Conservation (phyloP, 306 rosid species). For the Cucurbita moschata region DNA sequence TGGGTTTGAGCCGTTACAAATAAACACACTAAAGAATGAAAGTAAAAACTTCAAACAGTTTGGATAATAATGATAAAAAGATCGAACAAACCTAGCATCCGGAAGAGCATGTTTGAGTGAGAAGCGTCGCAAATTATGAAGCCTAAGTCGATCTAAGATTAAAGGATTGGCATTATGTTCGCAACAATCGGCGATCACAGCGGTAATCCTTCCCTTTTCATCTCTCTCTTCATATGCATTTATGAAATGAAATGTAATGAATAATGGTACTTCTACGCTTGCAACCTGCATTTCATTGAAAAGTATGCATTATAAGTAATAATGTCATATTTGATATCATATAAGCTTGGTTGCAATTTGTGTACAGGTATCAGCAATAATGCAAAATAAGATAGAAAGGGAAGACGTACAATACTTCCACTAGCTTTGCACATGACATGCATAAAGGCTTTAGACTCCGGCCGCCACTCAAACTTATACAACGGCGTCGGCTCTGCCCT, state of each 20-base stretch:
- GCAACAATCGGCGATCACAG: slow-evolving; percentile 63
- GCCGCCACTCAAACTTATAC: slow-evolving; percentile 87
- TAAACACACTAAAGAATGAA: too few relatives aligned
- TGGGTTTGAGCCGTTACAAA: too few relatives aligned
- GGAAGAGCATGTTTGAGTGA: slow-evolving; percentile 56
- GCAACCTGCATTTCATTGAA: slow-evolving; percentile 32
- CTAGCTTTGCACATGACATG: slow-evolving; percentile 81
- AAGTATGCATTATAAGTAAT: neutral
- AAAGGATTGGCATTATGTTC: slow-evolving; percentile 56
- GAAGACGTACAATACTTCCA: slow-evolving; percentile 49
- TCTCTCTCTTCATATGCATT: slow-evolving; percentile 82
- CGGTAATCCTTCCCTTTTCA: slow-evolving; percentile 64
- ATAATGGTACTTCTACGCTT: slow-evolving; percentile 81
- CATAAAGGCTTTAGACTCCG: slow-evolving; percentile 50
- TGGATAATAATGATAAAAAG: neutral
- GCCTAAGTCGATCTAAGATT: slow-evolving; percentile 56
- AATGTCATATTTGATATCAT: too few relatives aligned
- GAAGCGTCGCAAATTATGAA: slow-evolving; percentile 44
- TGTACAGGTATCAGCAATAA: too few relatives aligned
- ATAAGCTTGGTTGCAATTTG: too few relatives aligned
- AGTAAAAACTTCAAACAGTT: too few relatives aligned
- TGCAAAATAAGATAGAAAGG: neutral
- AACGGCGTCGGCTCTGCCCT: slow-evolving; percentile 80
- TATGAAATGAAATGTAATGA: slow-evolving; percentile 73
- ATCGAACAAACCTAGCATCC: slow-evolving; percentile 50